Percentiles rank a stretch among this genome's conserved stretches.
phyloP scores from a whole-genome alignment of 108 stramenopile genomes.

The Seminavis robusta region DNA sequence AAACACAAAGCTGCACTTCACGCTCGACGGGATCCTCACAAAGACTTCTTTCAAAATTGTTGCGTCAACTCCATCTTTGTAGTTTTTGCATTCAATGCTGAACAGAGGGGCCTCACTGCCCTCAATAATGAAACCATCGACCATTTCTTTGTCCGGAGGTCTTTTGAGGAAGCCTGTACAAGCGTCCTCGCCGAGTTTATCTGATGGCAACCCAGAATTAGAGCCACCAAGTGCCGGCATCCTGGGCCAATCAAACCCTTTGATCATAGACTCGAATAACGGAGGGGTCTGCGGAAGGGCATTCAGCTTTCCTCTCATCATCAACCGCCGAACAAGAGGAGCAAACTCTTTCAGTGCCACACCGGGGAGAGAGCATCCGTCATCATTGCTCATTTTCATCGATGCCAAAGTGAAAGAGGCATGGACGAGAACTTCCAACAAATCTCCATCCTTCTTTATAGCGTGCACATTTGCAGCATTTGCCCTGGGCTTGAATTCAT shows the following conservation, averaged over 20 bases:
- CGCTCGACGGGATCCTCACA: not conserved
- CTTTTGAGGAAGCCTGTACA: not conserved
- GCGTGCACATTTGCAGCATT: too few species aligned
- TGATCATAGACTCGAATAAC: slow-evolving; percentile 1
- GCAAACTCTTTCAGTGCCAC: too few species aligned
- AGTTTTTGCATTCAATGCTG: not conserved
- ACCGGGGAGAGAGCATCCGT: too few species aligned
- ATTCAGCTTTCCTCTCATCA: too few species aligned
- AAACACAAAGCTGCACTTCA: too few species aligned
- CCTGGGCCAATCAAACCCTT: not conserved
- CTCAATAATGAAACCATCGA: slow-evolving; percentile 1
- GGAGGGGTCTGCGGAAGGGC: too few species aligned
- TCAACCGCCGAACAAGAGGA: too few species aligned
- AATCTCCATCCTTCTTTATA: too few species aligned
- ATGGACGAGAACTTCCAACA: too few species aligned
- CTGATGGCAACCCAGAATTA: slow-evolving; percentile 1
- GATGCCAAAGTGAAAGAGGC: too few species aligned
- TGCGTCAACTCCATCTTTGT: slow-evolving; percentile 1
- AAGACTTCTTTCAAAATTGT: slow-evolving; percentile 1
- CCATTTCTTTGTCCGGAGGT: not conserved
- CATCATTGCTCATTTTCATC: too few species aligned
- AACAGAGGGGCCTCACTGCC: not conserved
- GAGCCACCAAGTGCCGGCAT: slow-evolving; percentile 1
- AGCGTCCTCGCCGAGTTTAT: not conserved
- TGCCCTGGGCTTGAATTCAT: too few species aligned